Base-by-base conservation (phyloP, 371 early-diverging fungal species). In the Haplosporangium sp. region DNA sequence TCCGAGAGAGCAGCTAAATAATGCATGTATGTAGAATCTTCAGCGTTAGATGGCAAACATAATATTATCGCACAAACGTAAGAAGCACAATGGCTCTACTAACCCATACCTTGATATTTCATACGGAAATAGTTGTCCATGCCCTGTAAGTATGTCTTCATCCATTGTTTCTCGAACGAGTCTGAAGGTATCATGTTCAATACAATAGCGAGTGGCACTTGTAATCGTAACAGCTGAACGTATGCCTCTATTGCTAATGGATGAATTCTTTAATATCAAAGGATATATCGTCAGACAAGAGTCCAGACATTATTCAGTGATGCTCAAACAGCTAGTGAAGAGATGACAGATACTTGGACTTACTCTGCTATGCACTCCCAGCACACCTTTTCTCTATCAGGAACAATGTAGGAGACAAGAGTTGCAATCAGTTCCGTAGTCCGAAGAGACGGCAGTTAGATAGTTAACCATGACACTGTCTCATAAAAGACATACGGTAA, bases 321-420 rank as follows among this genome's bases (percentile, higher is more conserved):
- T 29, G 29, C 4, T 29, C 4, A 4, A 29, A 29, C 29, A 29
- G 29, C 29, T 4, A 29, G 29, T 29, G 29, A 29, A 29, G 29
- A 1, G 29, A 4, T 2, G 4, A 29, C 29, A 2, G 29, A 29
- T 4, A 29, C 29, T 2, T 29, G 4, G 29, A 36, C 72, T 53
- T 73, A 73, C 73, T 67, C 63, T 52, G 62, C 55, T 37, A 73
- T 73, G 10, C 59, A 58, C 37, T 73, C 67, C 73, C 73, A 73
- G 43, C 67, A 73, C 12, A 59, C 41, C 57, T 73, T 62, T 37
- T 66, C 63, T 11, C 73, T 73, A 53, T 45, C 2, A 4, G 29
- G 29, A 29, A 29, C 29, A 29, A 29, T 29, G 29, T 2, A 29
- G 29, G 29, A 29, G 29, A 29, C 29, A 29, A 12, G 14, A 37